A percentile compares a stretch with the other conserved stretches of the same genome.
Conservation (phyloP, 2,329 filamentous ascomycete genomes). For the Xylaria polymorpha region DNA sequence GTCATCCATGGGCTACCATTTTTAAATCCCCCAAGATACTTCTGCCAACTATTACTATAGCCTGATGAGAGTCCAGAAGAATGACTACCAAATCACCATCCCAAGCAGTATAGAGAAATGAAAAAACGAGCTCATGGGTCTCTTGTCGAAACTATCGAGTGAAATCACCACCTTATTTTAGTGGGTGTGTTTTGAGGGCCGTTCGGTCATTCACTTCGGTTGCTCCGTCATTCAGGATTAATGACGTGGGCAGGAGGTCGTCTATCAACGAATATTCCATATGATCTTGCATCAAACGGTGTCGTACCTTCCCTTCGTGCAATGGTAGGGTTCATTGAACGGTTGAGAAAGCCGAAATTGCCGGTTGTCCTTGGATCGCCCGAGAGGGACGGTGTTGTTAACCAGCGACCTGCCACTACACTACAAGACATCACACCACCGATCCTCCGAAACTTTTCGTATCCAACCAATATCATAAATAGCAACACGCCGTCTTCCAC, state of each 20-base stretch:
- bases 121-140: background rate
- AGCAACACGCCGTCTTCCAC: conserved; percentile 21
- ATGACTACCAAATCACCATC: background rate
- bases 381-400: conserved; percentile 32
- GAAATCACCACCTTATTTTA: background rate
- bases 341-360: conserved; percentile 46
- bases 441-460: conserved; percentile 49
- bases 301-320: conserved; percentile 29
- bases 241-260: background rate
- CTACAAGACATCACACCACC: conserved; percentile 37
- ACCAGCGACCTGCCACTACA: conserved; percentile 31
- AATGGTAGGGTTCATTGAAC: conserved; percentile 49
- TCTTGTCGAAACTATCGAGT: background rate
- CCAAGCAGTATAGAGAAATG: background rate
- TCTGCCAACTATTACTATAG: background rate
- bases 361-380: conserved; percentile 41
- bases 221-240: background rate
- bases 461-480: conserved; percentile 45
- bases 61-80: background rate
- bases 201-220: background rate
- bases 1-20: background rate
- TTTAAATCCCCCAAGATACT: background rate
- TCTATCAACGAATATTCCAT: background rate
- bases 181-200: background rate
- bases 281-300: conserved; percentile 1